Conservation (phyloP, 1,284 basidiomycete genomes). For the Papiliotrema fonsecae region DNA sequence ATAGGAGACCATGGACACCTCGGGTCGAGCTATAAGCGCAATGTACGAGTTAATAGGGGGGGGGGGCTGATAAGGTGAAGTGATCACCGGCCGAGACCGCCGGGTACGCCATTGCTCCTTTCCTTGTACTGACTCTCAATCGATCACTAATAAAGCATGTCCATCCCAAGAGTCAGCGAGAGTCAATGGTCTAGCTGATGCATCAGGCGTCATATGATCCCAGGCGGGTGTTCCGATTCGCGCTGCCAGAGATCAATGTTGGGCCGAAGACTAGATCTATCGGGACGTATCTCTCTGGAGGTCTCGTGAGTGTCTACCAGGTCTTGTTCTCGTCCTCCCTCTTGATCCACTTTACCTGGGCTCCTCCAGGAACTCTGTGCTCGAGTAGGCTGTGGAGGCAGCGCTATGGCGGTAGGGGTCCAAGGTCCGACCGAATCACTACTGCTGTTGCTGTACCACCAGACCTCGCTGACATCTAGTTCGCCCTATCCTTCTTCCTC, state of each 20-base stretch:
- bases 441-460: neutral
- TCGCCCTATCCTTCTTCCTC: slow-evolving; percentile 90
- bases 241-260: slow-evolving; percentile 48
- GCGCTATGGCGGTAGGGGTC: too few relatives aligned
- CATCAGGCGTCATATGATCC: slow-evolving; percentile 71
- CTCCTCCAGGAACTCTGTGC: too few relatives aligned
- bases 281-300: slow-evolving; percentile 87
- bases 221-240: slow-evolving; percentile 65
- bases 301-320: slow-evolving; percentile 62
- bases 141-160: slow-evolving; percentile 3
- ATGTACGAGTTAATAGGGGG: too few relatives aligned
- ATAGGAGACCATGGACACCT: too few relatives aligned
- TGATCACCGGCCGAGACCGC: too few relatives aligned
- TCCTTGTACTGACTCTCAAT: too few relatives aligned
- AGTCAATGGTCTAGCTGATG: neutral
- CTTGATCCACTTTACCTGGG: neutral
- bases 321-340: slow-evolving; percentile 1
- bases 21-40: too few relatives aligned
- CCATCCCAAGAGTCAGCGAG: slow-evolving; percentile 12
- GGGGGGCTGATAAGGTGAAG: too few relatives aligned
- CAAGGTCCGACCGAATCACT: too few relatives aligned
- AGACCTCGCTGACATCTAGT: slow-evolving; percentile 53
- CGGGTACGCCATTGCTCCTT: too few relatives aligned
- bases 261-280: slow-evolving; percentile 58
- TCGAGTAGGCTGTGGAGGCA: too few relatives aligned